Evolutionary conservation across 805 yeast genomes (phyloP).

Genomic region (Candida loeiensis): DNA sequence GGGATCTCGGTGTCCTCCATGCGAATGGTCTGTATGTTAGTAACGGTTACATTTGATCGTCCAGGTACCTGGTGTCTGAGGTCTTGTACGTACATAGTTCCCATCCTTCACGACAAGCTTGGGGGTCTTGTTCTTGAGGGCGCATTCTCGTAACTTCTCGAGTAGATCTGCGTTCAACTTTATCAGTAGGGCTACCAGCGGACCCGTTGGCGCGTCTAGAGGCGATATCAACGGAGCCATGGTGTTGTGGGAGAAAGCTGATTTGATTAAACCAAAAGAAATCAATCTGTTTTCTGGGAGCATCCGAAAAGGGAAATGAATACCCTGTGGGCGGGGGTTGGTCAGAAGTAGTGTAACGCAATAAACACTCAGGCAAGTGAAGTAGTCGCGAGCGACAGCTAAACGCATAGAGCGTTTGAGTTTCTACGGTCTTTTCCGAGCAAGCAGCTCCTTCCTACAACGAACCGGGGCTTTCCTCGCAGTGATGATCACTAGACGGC

Average conservation of each 20-base stretch:
- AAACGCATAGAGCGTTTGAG: no score
- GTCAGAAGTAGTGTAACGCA: neutral
- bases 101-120: constrained; percentile 39
- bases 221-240: constrained; percentile 12
- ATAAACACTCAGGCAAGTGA: neutral
- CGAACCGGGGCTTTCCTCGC: neutral
- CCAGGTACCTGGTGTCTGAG: neutral
- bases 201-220: constrained; percentile 12
- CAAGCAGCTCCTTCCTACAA: no score
- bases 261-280: constrained; percentile 4
- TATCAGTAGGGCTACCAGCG: constrained; percentile 26
- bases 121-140: constrained; percentile 18
- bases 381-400: no score
- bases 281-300: neutral
- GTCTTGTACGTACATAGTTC: constrained; percentile 23
- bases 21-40: constrained; percentile 28
- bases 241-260: constrained; percentile 2
- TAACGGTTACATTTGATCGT: constrained; percentile 5
- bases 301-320: constrained; percentile 3
- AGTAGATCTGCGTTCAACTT: constrained; percentile 28
- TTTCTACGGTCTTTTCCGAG: no score
- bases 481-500: neutral
- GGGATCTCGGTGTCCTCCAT: constrained; percentile 29
- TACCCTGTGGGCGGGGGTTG: constrained; percentile 6
- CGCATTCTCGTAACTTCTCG: constrained; percentile 20